phyloP scores from a whole-genome alignment of 148 eudicot species.

The Amaranthus hypochondriacus region DNA sequence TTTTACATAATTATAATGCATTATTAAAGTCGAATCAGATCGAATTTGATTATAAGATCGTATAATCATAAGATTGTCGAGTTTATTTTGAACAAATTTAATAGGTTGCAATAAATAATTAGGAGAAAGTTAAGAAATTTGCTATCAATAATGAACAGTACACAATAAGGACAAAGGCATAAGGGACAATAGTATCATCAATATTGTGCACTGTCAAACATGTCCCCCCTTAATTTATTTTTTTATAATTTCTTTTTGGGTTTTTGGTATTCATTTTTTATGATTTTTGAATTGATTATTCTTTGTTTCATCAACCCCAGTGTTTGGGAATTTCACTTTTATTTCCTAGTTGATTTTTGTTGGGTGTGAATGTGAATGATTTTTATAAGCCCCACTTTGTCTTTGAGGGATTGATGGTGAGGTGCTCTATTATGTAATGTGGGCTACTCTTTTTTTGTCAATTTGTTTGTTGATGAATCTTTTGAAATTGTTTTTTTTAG shows the following conservation, averaged over 20 bases:
- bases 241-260: neutral
- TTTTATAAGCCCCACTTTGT: too few relatives aligned
- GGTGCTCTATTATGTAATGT: too few relatives aligned
- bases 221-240: neutral
- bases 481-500: too few relatives aligned
- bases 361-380: neutral
- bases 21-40: too few relatives aligned
- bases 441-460: too few relatives aligned
- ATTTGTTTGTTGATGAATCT: too few relatives aligned
- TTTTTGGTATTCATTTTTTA: neutral
- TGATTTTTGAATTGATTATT: neutral
- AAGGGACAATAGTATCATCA: slow-evolving; percentile 16
- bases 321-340: neutral
- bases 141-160: slow-evolving; percentile 18
- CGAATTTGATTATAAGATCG: too few relatives aligned
- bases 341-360: neutral
- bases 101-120: slow-evolving; percentile 14
- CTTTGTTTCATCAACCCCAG: neutral
- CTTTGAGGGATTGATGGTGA: too few relatives aligned
- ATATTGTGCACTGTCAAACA: neutral
- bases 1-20: too few relatives aligned
- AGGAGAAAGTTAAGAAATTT: slow-evolving; percentile 4
- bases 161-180: slow-evolving; percentile 24
- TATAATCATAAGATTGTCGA: too few relatives aligned
- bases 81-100: too few relatives aligned